phyloP scores from a whole-genome alignment of 2,329 filamentous ascomycete genomes.

The Immersiporthe knoxdaviesiana region DNA sequence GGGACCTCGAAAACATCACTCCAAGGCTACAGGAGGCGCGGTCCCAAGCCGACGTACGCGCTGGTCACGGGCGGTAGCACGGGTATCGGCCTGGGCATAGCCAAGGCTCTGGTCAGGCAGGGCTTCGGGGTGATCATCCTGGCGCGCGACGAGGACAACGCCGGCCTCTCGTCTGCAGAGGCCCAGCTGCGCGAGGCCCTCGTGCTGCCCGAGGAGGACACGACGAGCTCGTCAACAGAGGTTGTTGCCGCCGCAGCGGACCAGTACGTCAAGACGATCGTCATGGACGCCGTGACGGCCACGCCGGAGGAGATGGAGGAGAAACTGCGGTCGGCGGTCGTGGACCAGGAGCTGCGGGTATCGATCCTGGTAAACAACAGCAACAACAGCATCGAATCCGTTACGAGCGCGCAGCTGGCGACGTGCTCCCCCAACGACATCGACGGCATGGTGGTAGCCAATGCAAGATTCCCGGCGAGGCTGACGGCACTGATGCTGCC shows the following conservation, averaged over 20 bases:
- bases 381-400: conserved; percentile 40
- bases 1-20: conserved; percentile 32
- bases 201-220: conserved; percentile 3
- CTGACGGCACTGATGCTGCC: conserved; percentile 40
- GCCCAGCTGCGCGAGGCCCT: conserved; percentile 31
- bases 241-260: conserved; percentile 28
- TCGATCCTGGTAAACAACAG: conserved; percentile 42
- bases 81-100: conserved; percentile 41
- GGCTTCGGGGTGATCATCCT: conserved; percentile 42
- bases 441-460: conserved; percentile 38
- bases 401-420: conserved; percentile 33
- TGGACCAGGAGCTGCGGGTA: conserved; percentile 33
- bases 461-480: conserved; percentile 42
- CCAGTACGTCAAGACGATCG: conserved; percentile 36
- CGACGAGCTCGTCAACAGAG: neutral
- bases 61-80: conserved; percentile 42
- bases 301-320: conserved; percentile 35
- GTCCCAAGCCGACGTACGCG: conserved; percentile 34
- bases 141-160: conserved; percentile 38
- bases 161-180: conserved; percentile 36
- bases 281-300: conserved; percentile 37
- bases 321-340: conserved; percentile 31
- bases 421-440: conserved; percentile 37
- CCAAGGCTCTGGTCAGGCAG: conserved; percentile 38
- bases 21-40: conserved; percentile 33